Conservation (phyloP, 495 filamentous ascomycete genomes). For the Thozetella sp. region DNA sequence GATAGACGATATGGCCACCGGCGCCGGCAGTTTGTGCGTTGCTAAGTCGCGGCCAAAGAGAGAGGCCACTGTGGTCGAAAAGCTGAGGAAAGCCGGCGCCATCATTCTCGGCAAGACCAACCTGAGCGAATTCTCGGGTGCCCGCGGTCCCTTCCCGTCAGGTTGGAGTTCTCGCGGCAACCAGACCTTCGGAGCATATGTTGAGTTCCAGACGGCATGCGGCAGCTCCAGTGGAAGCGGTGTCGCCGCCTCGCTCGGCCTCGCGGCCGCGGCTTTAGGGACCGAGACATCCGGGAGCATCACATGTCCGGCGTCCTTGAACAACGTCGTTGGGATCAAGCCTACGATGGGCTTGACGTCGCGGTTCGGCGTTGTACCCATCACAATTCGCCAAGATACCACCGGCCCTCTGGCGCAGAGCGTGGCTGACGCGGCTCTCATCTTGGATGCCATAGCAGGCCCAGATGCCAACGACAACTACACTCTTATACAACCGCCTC, state of each 20-base stretch:
- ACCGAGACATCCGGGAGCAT: conserved; percentile 41
- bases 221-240: conserved; percentile 34
- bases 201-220: conserved; percentile 18
- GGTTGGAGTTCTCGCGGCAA: neutral
- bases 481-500: conserved; percentile 22
- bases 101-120: conserved; percentile 43
- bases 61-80: conserved; percentile 40
- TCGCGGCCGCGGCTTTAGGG: conserved; percentile 24
- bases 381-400: conserved; percentile 61
- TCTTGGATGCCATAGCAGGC: conserved; percentile 62
- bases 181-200: neutral
- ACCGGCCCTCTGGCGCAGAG: conserved; percentile 62
- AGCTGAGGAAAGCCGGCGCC: conserved; percentile 39
- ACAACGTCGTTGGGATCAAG: conserved; percentile 62
- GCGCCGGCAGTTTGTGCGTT: neutral
- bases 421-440: conserved; percentile 61
- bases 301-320: conserved; percentile 29
- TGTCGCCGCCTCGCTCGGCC: conserved; percentile 27
- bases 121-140: conserved; percentile 33
- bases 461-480: conserved; percentile 34
- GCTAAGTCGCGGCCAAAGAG: conserved; percentile 10
- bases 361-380: conserved; percentile 57
- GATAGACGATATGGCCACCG: conserved; percentile 59
- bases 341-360: conserved; percentile 68
- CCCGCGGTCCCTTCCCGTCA: conserved; percentile 13